A percentile compares a stretch with the other conserved stretches of the same genome.
These are phyloP conservation scores for Zygoascus biomembranicola DNA, from an alignment of 805 yeast genomes.

Conservation along the genomic window DNA sequence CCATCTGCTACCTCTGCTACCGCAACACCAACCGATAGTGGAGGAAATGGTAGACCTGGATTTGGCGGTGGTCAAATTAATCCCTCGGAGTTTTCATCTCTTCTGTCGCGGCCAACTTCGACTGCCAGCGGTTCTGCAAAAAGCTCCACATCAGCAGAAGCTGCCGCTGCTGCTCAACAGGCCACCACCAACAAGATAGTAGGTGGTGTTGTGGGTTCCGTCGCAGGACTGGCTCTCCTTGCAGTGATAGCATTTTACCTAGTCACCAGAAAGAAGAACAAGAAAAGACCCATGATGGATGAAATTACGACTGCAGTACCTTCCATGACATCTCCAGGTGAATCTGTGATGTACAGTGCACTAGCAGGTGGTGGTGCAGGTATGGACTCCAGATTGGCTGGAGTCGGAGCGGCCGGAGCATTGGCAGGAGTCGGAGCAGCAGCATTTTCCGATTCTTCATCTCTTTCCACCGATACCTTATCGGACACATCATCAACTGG, in stretches of 20 bases:
- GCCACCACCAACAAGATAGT: slow-evolving; percentile 17
- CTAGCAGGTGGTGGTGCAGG: not conserved
- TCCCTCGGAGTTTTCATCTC: not conserved
- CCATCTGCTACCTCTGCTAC: not conserved
- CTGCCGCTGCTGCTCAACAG: slow-evolving; percentile 4
- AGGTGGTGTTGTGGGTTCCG: slow-evolving; percentile 22
- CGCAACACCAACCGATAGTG: not conserved
- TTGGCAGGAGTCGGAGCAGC: not conserved
- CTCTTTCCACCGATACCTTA: not conserved
- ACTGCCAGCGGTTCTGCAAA: not conserved
- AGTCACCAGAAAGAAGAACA: not conserved
- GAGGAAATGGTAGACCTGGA: not conserved
- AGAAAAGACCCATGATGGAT: not conserved
- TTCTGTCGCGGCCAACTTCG: not conserved
- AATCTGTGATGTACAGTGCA: not conserved
- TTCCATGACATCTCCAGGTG: not conserved
- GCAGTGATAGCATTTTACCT: slow-evolving; percentile 12
- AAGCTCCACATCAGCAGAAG: slow-evolving; percentile 1
- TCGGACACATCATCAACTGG: not conserved
- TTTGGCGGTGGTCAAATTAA: not conserved
- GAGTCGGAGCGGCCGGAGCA: not conserved
- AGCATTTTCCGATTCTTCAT: not conserved
- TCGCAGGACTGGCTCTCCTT: slow-evolving; percentile 20
- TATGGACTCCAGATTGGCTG: not conserved
- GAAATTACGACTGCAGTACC: not conserved